A percentile compares a stretch with the other conserved stretches of the same genome.
Conservation (phyloP, 805 yeast species). For the Ogataea degrootiae region DNA sequence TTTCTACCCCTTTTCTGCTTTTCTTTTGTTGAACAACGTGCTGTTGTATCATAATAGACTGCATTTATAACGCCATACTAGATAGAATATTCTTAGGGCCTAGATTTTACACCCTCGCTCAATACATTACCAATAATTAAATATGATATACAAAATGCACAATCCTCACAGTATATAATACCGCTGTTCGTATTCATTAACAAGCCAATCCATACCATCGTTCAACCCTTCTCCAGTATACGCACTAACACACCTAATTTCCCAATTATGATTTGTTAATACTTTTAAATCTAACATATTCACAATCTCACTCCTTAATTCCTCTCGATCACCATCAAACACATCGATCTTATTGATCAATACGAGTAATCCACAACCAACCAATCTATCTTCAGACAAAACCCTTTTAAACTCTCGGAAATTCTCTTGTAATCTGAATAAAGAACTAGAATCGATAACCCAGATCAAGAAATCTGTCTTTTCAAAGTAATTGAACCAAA, state of each 20-base stretch:
- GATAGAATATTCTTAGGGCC: background rate
- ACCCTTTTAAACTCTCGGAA: slow-evolving; percentile 58
- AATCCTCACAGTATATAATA: slow-evolving; percentile 28
- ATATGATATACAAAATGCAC: too few species aligned
- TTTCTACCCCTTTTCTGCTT: background rate
- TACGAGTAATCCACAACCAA: slow-evolving; percentile 63
- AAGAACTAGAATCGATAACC: slow-evolving; percentile 72
- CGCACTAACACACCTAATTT: slow-evolving; percentile 45
- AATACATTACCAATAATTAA: too few species aligned
- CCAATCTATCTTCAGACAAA: slow-evolving; percentile 60
- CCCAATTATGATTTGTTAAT: slow-evolving; percentile 37
- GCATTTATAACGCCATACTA: background rate
- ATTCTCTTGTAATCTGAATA: slow-evolving; percentile 62
- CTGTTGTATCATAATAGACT: too few species aligned
- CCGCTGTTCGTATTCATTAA: slow-evolving; percentile 34
- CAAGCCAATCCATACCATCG: slow-evolving; percentile 40
- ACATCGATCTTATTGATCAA: slow-evolving; percentile 74
- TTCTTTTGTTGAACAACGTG: background rate
- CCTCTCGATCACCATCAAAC: slow-evolving; percentile 25
- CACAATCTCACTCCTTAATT: slow-evolving; percentile 14
- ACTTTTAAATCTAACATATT: slow-evolving; percentile 27
- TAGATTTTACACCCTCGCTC: background rate
- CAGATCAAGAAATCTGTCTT: slow-evolving; percentile 73
- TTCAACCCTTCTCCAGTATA: slow-evolving; percentile 37
- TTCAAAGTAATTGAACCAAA: slow-evolving; percentile 93